phyloP scores from a whole-genome alignment of 2,329 filamentous ascomycete species.

The Leptographium flavum region DNA sequence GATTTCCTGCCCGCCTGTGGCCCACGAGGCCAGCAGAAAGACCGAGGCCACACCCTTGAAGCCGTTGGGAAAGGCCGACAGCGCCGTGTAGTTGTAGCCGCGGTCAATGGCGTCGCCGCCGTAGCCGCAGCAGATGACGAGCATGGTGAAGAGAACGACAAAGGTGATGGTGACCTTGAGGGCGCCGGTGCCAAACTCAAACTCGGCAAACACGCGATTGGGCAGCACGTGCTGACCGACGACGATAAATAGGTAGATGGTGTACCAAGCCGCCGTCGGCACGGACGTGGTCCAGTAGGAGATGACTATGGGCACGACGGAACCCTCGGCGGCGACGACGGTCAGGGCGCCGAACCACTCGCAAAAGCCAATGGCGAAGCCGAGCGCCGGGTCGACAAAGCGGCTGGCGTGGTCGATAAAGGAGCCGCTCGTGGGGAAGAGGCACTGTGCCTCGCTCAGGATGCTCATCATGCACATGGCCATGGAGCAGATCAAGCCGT shows the following conservation, averaged over 20 bases:
- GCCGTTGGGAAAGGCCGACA: conserved; percentile 40
- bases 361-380: neutral
- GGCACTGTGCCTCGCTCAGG: too few relatives aligned
- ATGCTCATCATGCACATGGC: too few relatives aligned
- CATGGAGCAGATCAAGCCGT: neutral
- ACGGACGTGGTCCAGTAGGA: neutral
- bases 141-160: neutral
- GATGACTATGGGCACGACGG: neutral
- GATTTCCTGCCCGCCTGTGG: conserved; percentile 43
- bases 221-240: neutral
- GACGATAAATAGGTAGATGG: neutral
- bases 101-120: conserved; percentile 9
- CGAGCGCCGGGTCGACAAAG: conserved; percentile 1
- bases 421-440: neutral
- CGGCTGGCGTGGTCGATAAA: neutral
- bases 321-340: neutral
- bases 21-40: conserved; percentile 64
- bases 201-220: neutral
- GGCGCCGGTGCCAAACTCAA: neutral
- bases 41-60: conserved; percentile 60
- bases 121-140: conserved; percentile 6
- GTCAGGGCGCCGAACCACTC: conserved; percentile 1
- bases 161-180: neutral
- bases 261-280: neutral
- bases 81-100: conserved; percentile 8